phyloP scores from a whole-genome alignment of 345 rosid species.

The Eucalyptus regnans region DNA sequence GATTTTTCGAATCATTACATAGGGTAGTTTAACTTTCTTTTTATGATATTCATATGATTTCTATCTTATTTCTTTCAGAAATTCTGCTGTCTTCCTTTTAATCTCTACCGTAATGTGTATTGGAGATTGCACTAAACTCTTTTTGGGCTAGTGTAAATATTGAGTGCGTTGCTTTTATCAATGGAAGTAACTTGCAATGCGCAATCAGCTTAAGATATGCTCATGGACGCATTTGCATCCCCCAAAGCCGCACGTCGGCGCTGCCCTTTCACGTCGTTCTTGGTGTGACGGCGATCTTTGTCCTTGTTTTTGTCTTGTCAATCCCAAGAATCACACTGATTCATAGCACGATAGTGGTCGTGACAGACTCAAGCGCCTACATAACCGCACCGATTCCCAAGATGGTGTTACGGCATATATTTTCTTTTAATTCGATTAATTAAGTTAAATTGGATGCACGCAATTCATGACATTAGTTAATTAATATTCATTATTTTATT shows the following conservation, averaged over 20 bases:
- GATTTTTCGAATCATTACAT: rapidly evolving
- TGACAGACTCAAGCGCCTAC: not conserved
- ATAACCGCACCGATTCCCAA: not conserved
- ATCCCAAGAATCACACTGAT: not conserved
- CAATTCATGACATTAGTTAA: not conserved
- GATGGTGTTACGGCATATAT: not conserved
- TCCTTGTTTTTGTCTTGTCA: not conserved
- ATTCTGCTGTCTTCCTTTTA: not conserved
- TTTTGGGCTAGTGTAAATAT: not conserved
- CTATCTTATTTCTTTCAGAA: rapidly evolving
- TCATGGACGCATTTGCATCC: not conserved
- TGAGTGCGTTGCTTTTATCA: not conserved
- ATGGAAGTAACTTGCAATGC: not conserved
- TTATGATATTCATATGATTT: not conserved
- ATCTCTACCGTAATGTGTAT: not conserved
- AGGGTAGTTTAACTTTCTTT: not conserved
- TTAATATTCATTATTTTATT: not conserved
- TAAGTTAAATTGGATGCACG: not conserved
- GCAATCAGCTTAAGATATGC: not conserved
- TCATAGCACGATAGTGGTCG: not conserved
- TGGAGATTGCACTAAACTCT: not conserved
- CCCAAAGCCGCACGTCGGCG: not conserved
- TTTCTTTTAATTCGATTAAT: not conserved
- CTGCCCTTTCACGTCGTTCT: not conserved
- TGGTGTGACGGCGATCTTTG: not conserved